phyloP scores from a whole-genome alignment of 2,329 filamentous ascomycete genomes.

The Scedosporium dehoogii region DNA sequence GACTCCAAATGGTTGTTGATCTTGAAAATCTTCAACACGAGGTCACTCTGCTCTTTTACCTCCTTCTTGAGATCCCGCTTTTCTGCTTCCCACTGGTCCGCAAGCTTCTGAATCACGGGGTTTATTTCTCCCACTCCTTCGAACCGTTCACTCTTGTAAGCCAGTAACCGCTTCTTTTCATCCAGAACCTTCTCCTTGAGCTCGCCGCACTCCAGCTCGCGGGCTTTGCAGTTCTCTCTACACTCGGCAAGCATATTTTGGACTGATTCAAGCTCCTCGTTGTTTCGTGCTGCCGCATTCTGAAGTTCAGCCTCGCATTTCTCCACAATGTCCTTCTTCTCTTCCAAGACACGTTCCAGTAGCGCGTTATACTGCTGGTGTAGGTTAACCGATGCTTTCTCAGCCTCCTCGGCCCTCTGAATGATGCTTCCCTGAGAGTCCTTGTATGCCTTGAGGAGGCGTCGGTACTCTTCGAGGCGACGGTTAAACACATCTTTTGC shows the following conservation, averaged over 20 bases:
- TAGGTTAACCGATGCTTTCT: background rate
- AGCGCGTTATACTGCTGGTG: background rate
- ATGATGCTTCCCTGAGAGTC: background rate
- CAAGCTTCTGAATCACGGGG: background rate
- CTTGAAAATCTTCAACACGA: background rate
- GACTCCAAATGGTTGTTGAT: background rate
- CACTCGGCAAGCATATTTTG: background rate
- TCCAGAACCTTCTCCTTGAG: background rate
- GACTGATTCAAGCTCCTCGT: background rate
- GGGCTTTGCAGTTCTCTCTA: background rate
- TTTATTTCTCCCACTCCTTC: background rate
- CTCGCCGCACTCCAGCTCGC: background rate
- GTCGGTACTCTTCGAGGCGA: background rate
- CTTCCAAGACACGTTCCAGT: background rate
- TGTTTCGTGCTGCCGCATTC: background rate
- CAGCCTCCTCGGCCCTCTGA: background rate
- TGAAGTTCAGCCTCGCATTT: background rate
- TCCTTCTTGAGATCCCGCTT: background rate
- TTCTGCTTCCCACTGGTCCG: background rate
- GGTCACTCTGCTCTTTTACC: background rate
- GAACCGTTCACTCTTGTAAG: background rate
- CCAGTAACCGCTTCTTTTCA: background rate
- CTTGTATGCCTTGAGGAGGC: background rate
- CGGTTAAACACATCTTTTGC: background rate
- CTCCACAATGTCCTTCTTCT: background rate